Evolutionary conservation across 2,329 filamentous ascomycete species (phyloP).

Genomic region (Dothiorella sarmentorum): DNA sequence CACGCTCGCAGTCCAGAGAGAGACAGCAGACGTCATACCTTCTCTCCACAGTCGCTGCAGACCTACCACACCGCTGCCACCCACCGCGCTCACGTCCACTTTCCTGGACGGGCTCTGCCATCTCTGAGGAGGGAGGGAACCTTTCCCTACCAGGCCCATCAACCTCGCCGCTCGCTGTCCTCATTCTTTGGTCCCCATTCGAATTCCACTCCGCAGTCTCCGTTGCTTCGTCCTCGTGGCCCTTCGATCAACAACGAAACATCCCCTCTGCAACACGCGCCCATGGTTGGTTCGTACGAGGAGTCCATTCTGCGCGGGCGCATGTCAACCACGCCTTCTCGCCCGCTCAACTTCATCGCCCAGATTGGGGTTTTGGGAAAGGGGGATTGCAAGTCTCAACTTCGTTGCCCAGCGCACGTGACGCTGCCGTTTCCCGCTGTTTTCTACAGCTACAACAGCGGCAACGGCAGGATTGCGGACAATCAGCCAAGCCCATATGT

Average conservation of each 20-base stretch:
- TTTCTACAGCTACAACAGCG: conserved; percentile 86
- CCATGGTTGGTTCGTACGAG: conserved; percentile 97
- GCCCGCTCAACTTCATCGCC: conserved; percentile 86
- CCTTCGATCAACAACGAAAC: conserved; percentile 67
- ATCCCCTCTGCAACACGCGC: conserved; percentile 80
- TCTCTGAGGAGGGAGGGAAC: conserved; percentile 57
- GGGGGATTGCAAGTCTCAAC: conserved; percentile 79
- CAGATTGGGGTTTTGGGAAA: conserved; percentile 91
- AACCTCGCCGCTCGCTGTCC: conserved; percentile 71
- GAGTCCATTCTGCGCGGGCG: conserved; percentile 91
- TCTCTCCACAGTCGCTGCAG: conserved; percentile 61
- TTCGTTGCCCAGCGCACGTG: conserved; percentile 86
- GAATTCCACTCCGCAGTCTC: conserved; percentile 42
- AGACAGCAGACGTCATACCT: conserved; percentile 64
- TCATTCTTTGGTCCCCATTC: conserved; percentile 47
- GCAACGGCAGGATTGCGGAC: conserved; percentile 64
- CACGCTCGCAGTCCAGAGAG: conserved; percentile 46
- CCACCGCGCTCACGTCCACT: conserved; percentile 22
- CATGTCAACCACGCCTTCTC: conserved; percentile 95
- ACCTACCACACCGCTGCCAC: conserved; percentile 42
- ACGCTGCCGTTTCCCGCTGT: conserved; percentile 89
- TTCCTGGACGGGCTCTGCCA: conserved; percentile 27
- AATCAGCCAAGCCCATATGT: conserved; percentile 96
- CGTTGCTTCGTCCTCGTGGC: conserved; percentile 53
- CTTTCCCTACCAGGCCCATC: conserved; percentile 71